A percentile compares a stretch with the other conserved stretches of the same genome.
phyloP scores from a whole-genome alignment of 2,329 filamentous ascomycete species.

The Zasmidium angulare region DNA sequence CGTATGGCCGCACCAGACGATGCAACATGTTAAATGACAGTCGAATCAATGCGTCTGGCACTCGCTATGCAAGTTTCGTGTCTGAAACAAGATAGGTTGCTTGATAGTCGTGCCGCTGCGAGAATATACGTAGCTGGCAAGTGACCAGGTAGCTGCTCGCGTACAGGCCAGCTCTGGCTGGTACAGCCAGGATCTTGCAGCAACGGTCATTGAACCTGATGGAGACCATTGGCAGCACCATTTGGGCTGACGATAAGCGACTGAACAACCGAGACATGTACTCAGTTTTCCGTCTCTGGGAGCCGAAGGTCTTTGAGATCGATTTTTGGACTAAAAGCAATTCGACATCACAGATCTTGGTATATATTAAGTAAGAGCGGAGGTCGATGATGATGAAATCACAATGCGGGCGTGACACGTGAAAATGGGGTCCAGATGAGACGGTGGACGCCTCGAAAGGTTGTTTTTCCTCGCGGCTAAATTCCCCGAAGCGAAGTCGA shows the following conservation, averaged over 20 bases:
- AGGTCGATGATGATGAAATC: background rate
- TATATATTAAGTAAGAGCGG: background rate
- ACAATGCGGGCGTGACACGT: background rate
- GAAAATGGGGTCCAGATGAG: background rate
- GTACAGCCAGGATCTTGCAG: background rate
- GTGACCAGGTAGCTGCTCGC: no score
- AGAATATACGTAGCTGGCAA: no score
- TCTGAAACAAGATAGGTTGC: no score
- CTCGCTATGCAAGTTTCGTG: no score
- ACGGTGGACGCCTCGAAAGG: background rate
- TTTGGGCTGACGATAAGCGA: background rate
- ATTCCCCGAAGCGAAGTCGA: background rate
- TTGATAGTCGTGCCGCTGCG: no score
- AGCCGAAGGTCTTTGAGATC: no score
- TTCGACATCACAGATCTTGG: background rate
- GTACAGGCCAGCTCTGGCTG: no score
- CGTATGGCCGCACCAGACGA: no score
- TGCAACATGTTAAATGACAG: no score
- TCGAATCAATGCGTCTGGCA: no score
- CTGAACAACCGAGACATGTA: background rate
- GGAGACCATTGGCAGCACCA: background rate
- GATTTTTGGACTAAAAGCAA: no score
- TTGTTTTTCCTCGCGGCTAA: background rate
- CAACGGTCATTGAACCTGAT: background rate
- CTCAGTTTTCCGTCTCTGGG: no score